A percentile compares a stretch with the other conserved stretches of the same genome.
Evolutionary conservation across 305 asterid genomes (phyloP).

Genomic region (Caryopteris hybrid): DNA sequence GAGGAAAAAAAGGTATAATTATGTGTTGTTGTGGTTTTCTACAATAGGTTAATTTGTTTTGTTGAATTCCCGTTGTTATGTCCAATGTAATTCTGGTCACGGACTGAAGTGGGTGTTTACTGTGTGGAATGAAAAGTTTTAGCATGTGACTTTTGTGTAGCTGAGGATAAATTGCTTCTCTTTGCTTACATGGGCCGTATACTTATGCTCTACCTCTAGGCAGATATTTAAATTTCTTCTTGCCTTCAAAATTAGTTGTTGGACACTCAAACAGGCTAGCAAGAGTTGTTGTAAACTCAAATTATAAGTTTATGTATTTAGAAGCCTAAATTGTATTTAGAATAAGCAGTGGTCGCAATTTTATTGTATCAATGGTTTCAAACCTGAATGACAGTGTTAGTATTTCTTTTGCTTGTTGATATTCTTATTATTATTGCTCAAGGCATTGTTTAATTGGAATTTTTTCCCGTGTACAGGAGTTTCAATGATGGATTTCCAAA

Average conservation of each 20-base stretch:
- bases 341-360: not conserved
- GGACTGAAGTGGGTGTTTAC: not conserved
- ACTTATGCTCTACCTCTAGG: not conserved
- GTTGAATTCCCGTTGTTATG: not conserved
- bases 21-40: not conserved
- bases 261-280: not conserved
- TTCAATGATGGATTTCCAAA: conserved; percentile 96
- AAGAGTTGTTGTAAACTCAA: not conserved
- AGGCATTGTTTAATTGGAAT: not conserved
- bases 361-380: not conserved
- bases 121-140: too few relatives aligned
- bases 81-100: not conserved
- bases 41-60: not conserved
- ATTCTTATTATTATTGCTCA: not conserved
- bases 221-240: not conserved
- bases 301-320: not conserved
- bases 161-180: not conserved
- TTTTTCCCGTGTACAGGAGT: conserved; percentile 56
- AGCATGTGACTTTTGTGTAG: not conserved
- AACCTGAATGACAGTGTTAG: not conserved
- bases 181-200: not conserved
- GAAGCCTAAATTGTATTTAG: not conserved
- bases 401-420: not conserved
- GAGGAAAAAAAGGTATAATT: not conserved
- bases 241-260: not conserved